Percentiles rank a stretch among this genome's conserved stretches.
Conservation (phyloP, 352 stramenopile genomes). For the Pythium guiyangense region DNA sequence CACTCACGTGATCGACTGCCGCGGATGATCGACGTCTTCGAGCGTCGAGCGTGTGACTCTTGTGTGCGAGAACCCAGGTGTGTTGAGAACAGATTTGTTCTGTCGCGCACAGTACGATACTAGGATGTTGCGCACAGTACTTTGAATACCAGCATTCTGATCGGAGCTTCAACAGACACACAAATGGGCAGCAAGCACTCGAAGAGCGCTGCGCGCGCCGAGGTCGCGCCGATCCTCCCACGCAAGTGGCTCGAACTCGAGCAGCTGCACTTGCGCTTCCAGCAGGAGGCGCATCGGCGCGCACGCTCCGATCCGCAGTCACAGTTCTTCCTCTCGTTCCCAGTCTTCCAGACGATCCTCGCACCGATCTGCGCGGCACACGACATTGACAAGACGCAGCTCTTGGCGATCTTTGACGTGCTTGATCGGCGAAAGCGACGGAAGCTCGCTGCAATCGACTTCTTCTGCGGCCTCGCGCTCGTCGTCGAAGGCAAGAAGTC, state of each 20-base stretch:
- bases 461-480: conserved; percentile 56
- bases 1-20: not conserved
- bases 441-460: conserved; percentile 42
- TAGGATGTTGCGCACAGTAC: not conserved
- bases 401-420: conserved; percentile 38
- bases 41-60: not conserved
- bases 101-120: conserved; percentile 3
- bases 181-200: conserved; percentile 57
- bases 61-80: conserved; percentile 1
- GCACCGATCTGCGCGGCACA: conserved; percentile 20
- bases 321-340: conserved; percentile 54
- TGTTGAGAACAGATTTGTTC: conserved; percentile 3
- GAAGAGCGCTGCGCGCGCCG: conserved; percentile 29
- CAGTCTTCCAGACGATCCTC: conserved; percentile 43
- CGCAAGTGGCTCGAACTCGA: conserved; percentile 49
- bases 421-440: conserved; percentile 24
- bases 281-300: conserved; percentile 46
- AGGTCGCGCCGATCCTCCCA: conserved; percentile 41
- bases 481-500: conserved; percentile 61
- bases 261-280: conserved; percentile 50
- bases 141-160: not conserved
- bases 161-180: conserved; percentile 16
- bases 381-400: conserved; percentile 29
- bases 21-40: not conserved
- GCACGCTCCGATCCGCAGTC: conserved; percentile 18